Evolutionary conservation across 2,329 filamentous ascomycete species (phyloP).

Genomic region (Diaporthe helianthi): DNA sequence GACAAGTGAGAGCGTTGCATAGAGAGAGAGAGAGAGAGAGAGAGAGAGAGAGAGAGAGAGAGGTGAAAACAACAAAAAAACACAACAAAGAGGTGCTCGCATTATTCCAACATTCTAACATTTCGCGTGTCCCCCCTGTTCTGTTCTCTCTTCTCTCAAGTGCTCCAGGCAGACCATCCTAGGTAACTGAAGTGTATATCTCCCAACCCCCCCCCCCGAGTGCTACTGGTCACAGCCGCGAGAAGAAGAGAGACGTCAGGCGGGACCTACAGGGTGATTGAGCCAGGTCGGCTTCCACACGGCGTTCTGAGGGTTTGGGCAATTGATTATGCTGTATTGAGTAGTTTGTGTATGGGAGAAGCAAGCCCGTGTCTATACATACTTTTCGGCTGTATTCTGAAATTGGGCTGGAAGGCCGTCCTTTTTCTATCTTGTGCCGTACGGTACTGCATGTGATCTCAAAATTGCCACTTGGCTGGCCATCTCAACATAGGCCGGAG

Average conservation of each 20-base stretch:
- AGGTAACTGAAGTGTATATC: constrained; percentile 25
- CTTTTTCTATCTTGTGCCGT: no score
- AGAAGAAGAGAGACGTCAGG: background rate
- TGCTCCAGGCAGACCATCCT: constrained; percentile 12
- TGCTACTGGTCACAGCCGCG: background rate
- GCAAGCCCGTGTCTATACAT: background rate
- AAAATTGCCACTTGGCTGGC: background rate
- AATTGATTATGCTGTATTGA: background rate
- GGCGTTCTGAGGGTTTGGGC: constrained; percentile 3
- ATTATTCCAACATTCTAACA: background rate
- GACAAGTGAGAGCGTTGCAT: constrained; percentile 39
- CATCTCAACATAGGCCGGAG: no score
- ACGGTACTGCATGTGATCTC: background rate
- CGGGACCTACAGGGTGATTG: background rate
- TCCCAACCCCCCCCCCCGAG: no score
- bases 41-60: no score
- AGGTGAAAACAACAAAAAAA: no score
- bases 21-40: no score
- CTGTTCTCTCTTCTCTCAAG: constrained; percentile 2
- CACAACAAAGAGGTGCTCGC: background rate
- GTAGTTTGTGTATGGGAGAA: background rate
- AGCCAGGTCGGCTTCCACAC: background rate
- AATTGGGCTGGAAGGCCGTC: background rate
- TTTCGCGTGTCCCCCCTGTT: background rate
- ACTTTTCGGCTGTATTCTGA: background rate